A percentile compares a stretch with the other conserved stretches of the same genome.
Evolutionary conservation across 352 stramenopile species (phyloP).

Genomic region (Globisporangium splendens): DNA sequence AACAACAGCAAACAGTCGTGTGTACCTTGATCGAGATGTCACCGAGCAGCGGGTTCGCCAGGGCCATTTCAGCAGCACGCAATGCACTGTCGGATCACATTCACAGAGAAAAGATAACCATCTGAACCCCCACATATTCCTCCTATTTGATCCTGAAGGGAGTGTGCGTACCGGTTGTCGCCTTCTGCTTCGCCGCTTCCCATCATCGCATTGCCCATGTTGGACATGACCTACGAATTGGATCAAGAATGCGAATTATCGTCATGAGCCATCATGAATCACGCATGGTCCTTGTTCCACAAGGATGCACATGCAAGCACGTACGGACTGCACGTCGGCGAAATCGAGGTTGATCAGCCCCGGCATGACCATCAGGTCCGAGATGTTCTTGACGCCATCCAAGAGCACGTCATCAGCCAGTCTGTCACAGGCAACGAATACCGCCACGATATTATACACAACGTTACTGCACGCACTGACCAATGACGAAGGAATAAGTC

Average conservation of each 20-base stretch:
- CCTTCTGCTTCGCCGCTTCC: slow-evolving; percentile 89
- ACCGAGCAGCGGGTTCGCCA: slow-evolving; percentile 86
- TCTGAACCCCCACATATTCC: too few relatives aligned
- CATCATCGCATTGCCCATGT: slow-evolving; percentile 89
- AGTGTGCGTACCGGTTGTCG: slow-evolving; percentile 54
- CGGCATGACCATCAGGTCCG: slow-evolving; percentile 87
- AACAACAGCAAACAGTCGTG: too few relatives aligned
- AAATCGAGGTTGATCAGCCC: slow-evolving; percentile 88
- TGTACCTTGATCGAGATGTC: slow-evolving; percentile 85
- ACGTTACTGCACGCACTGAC: too few relatives aligned
- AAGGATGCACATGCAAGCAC: neutral
- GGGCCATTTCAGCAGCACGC: slow-evolving; percentile 75
- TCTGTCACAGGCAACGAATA: slow-evolving; percentile 25
- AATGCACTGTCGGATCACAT: slow-evolving; percentile 53
- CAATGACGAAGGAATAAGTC: neutral
- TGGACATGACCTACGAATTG: slow-evolving; percentile 69
- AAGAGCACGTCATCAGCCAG: slow-evolving; percentile 84
- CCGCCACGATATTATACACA: too few relatives aligned
- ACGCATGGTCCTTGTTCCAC: neutral
- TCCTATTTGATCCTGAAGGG: too few relatives aligned
- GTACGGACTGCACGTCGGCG: slow-evolving; percentile 80
- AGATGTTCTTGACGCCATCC: slow-evolving; percentile 87
- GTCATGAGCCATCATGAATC: neutral
- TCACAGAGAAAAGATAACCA: too few relatives aligned
- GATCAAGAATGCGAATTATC: neutral